Base-by-base conservation (phyloP, 805 yeast genomes). In the Metschnikowia arizonensis region DNA sequence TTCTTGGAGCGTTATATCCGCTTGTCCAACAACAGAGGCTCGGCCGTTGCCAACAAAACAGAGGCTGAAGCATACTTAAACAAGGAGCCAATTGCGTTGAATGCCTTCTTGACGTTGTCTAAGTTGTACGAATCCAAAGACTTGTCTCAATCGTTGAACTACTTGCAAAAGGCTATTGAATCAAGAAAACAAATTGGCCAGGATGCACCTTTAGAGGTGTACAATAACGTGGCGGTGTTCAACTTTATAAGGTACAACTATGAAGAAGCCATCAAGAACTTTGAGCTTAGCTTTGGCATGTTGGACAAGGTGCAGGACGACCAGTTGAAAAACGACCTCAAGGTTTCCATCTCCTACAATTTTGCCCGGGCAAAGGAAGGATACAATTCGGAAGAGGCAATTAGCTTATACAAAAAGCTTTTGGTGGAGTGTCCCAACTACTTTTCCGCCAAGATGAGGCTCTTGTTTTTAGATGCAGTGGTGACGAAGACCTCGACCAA, bases 161-260 rank as follows among this genome's bases (percentile, higher is more conserved):
- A 76, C 57, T 68, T 90, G 43, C 63, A 78, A 48, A 76, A 78
- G 56, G 82, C 90, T 33, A 68, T 81, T 18, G 85, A 81, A 40
- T 67, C 77, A 5, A 65, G 73, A 45, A 63, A 66, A 35, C 63
- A 62, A 26, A 66, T 63, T 30, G 60, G 63, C 37, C 75, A 81
- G 34, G 73, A 72, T 29, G 69, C 74, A 2, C 79, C 82, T 2
- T 65, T 77, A 37, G 85, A 82, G 54, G 68, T 91, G 24, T 72
- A 82, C 57, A 89, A 88, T 60, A 93, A 93, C 57, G 72, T 88
- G 53, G 98, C 95, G 35, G 95, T 87, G 4, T 79, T 88, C 63
- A 78, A 86, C 46, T 84, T 85, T 58, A 70, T 82, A 50, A 81
- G 77, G 50, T 81, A 81, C 21, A 79, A 83, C 54, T 68, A 64